These are phyloP conservation scores for Vitis labrusca DNA, from an alignment of 164 flowering plant genomes.

Conservation along the genomic window DNA sequence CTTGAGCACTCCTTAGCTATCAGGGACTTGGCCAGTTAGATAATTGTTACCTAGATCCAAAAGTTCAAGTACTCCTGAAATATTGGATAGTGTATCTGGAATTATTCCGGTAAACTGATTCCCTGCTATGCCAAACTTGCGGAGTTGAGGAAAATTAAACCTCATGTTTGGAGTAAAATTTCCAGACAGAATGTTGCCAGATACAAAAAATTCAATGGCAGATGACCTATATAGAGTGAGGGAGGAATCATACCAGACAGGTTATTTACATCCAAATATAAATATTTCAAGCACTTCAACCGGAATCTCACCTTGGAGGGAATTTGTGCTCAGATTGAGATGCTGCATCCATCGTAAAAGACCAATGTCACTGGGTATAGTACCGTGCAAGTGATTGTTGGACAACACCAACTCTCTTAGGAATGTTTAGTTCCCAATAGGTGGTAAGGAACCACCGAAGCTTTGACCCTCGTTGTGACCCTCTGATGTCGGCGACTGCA, in stretches of 20 bases:
- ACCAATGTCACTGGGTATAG: slow-evolving; percentile 18
- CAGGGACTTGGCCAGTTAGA: too few species aligned
- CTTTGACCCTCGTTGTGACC: background rate
- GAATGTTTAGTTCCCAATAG: slow-evolving; percentile 19
- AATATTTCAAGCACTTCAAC: background rate
- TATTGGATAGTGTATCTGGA: slow-evolving; percentile 17
- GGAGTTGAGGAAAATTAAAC: slow-evolving; percentile 25
- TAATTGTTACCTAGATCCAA: too few species aligned
- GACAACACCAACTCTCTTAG: slow-evolving; percentile 2
- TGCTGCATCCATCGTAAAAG: slow-evolving; percentile 6
- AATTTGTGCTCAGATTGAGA: slow-evolving; percentile 10
- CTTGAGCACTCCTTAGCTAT: too few species aligned
- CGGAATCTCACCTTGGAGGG: slow-evolving; percentile 17
- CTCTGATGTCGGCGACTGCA: background rate
- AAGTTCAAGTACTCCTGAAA: background rate
- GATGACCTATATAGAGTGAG: slow-evolving; percentile 24
- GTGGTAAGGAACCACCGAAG: slow-evolving; percentile 2
- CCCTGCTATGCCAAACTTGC: accelerated
- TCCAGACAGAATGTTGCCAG: slow-evolving; percentile 24
- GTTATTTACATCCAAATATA: background rate
- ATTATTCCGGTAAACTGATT: slow-evolving; percentile 14
- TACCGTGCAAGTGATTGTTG: slow-evolving; percentile 9
- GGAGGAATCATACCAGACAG: slow-evolving; percentile 28
- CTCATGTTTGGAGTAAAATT: slow-evolving; percentile 12
- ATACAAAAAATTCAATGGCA: background rate